Base-by-base conservation (phyloP, 305 asterid genomes). In the Fraxinus dipetala region DNA sequence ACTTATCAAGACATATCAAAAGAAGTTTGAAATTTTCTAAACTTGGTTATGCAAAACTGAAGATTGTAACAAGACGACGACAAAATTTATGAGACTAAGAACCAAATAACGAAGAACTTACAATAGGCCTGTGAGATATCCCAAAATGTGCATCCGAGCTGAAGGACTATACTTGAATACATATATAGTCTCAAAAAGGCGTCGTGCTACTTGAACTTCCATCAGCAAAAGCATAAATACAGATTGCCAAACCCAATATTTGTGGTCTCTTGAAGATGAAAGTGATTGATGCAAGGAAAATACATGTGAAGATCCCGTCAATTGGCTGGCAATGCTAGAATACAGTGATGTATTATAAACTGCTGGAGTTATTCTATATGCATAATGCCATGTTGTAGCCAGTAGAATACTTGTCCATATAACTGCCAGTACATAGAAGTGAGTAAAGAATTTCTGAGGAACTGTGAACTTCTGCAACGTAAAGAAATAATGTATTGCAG, bases 81-180 rank as follows among this genome's bases (percentile, higher is more conserved):
- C 80, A 80, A 22, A 78, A 10, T 30, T 45, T 31, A 54, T 22
- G 40, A 73, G 2, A 77, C 31, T 38, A 77, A 67, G 59, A 72
- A 76, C 78, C n/a, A 8, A 40, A 79, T 14, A 56, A 56, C 31
- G 24, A 67, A 81, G 72, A 72, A 86, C 99, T 92, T 91, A 92
- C 99, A 89, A 84, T 63, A 94, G 40, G 65, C 99, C 99, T 1
- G 88, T 79, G 82, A 94, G 87, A 83, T 95, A 95, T 78, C 92
- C 98, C 1, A 83, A 48, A 76, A 95, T 77, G 85, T 95, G 98
- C 99, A 95, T 91, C 86, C 92, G 88, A 87, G 98, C 98, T 16
- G 91, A 84, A 79, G 99, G 97, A 63, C 97, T 90, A 80, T 92
- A 94, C 80, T 91, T 91, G 88, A 92, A 94, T 9, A 95, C 87